A percentile compares a stretch with the other conserved stretches of the same genome.
Evolutionary conservation across 257 asterid species (phyloP).

Genomic region (Primulina huaijiensis): DNA sequence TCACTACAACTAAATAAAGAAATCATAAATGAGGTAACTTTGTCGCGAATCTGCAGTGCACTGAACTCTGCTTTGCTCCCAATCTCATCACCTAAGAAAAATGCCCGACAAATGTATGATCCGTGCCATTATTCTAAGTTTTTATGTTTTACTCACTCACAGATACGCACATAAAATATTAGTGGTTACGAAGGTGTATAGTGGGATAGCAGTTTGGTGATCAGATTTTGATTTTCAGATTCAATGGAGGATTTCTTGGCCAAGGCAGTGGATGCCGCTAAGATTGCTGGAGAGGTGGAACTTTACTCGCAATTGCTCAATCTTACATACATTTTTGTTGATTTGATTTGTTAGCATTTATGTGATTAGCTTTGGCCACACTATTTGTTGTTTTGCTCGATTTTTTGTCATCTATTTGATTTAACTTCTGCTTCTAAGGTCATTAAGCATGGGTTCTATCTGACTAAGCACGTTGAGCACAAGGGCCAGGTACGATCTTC

Average conservation of each 20-base stretch:
- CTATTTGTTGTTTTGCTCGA: not conserved
- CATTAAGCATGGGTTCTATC: conserved; percentile 52
- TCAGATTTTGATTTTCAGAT: conserved; percentile 32
- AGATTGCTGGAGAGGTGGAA: conserved; percentile 70
- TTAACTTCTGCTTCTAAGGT: conserved; percentile 31
- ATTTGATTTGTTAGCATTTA: not conserved
- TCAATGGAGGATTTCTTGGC: conserved; percentile 56
- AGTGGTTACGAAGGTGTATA: no score
- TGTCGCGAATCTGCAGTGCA: no score
- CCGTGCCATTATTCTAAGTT: no score
- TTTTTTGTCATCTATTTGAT: not conserved
- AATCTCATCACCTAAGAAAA: no score
- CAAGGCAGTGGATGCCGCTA: conserved; percentile 66
- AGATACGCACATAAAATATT: no score
- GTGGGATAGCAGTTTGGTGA: conserved; percentile 1
- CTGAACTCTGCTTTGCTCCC: no score
- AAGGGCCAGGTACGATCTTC: conserved; percentile 51
- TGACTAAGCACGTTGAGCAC: conserved; percentile 66
- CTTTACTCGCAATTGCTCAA: not conserved
- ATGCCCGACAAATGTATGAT: no score
- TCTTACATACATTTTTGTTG: not conserved
- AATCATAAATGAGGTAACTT: no score
- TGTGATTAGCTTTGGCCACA: not conserved
- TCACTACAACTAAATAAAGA: no score
- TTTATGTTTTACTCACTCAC: no score